Conservation (phyloP, 192 early-diverging fungal species). For the Chytriomyces hyalinus region DNA sequence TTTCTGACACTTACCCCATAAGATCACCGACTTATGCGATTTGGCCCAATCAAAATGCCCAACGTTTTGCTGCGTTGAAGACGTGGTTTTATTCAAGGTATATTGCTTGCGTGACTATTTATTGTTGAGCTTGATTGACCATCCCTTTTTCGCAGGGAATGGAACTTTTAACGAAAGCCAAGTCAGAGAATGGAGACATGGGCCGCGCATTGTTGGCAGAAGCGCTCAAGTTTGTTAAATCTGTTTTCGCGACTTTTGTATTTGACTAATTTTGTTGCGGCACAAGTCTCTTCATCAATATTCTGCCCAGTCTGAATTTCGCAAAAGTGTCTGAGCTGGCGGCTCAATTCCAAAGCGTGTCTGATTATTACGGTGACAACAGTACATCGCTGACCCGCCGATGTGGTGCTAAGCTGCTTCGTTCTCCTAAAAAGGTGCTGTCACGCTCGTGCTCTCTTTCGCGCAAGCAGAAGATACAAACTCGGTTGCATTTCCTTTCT, state of each 20-base stretch:
- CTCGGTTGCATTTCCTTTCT: slow-evolving; percentile 27
- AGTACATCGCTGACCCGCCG: neutral
- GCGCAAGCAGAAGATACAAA: slow-evolving; percentile 26
- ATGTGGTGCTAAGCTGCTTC: slow-evolving; percentile 1
- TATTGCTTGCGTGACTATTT: neutral
- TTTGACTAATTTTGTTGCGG: neutral
- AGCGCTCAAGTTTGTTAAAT: slow-evolving; percentile 16
- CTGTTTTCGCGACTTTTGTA: neutral
- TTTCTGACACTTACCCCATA: neutral
- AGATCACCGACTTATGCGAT: slow-evolving; percentile 32
- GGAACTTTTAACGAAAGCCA: slow-evolving; percentile 27
- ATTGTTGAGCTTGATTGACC: neutral
- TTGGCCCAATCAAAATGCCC: slow-evolving; percentile 29
- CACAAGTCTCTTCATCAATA: slow-evolving; percentile 31
- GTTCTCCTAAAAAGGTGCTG: slow-evolving; percentile 14
- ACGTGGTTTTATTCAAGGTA: slow-evolving; percentile 34
- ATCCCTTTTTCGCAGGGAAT: slow-evolving; percentile 9
- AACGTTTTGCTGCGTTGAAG: slow-evolving; percentile 33
- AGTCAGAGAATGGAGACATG: slow-evolving; percentile 17
- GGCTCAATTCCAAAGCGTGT: neutral
- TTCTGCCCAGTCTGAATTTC: slow-evolving; percentile 17
- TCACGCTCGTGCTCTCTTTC: slow-evolving; percentile 27
- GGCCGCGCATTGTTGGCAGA: slow-evolving; percentile 17
- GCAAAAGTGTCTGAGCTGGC: slow-evolving; percentile 24
- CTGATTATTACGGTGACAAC: neutral